Conservation (phyloP, 805 yeast species). For the Suhomyces xylopsoci region DNA sequence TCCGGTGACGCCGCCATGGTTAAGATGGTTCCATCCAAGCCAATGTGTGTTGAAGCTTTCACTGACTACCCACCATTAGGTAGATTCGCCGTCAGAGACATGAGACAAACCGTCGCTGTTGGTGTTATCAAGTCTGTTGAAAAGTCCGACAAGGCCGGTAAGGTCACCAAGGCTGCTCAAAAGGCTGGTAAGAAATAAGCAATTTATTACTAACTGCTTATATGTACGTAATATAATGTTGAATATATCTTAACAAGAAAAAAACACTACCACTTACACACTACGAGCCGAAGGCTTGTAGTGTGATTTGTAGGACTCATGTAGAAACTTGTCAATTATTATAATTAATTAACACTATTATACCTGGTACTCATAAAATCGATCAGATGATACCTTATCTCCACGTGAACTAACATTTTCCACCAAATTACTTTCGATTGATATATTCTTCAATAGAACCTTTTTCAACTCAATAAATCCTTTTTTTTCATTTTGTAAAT, state of each 20-base stretch:
- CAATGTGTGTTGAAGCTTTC: slow-evolving; percentile 45
- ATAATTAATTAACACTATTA: too few relatives aligned
- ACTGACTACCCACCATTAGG: slow-evolving; percentile 46
- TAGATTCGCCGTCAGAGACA: slow-evolving; percentile 83
- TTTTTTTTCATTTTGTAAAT: too few relatives aligned
- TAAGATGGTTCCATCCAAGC: slow-evolving; percentile 43
- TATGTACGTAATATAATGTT: not conserved
- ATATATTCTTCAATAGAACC: too few relatives aligned
- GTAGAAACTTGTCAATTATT: too few relatives aligned
- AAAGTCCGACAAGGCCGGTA: slow-evolving; percentile 82
- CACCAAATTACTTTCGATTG: too few relatives aligned
- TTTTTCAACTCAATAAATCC: too few relatives aligned
- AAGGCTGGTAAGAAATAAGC: slow-evolving; percentile 74
- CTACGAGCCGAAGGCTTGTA: too few relatives aligned
- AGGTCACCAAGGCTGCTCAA: slow-evolving; percentile 95
- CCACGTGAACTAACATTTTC: too few relatives aligned
- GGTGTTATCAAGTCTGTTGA: slow-evolving; percentile 97
- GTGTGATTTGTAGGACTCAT: too few relatives aligned
- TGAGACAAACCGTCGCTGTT: slow-evolving; percentile 99
- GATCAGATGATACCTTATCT: too few relatives aligned
- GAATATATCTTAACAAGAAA: not conserved
- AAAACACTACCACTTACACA: too few relatives aligned
- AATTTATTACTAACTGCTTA: not conserved
- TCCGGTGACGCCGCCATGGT: slow-evolving; percentile 40
- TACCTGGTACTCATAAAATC: too few relatives aligned